These are phyloP conservation scores for Pontederia crassipes DNA, from an alignment of 176 grass and related monocot species.

Conservation along the genomic window DNA sequence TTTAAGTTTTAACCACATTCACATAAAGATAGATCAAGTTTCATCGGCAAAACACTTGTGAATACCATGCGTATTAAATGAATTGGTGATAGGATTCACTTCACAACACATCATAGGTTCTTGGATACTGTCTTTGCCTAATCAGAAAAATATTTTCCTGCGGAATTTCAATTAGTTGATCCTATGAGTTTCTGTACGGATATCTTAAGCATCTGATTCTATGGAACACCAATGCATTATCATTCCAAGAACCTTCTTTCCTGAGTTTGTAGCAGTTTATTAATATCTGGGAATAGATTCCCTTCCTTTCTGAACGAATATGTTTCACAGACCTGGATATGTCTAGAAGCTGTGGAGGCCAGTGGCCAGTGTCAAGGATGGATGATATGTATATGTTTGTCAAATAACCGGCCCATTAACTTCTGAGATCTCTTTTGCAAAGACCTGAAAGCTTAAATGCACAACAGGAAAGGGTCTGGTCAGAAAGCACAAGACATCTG, in stretches of 20 bases:
- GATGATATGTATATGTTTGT: no score
- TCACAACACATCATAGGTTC: no score
- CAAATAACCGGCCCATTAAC: no score
- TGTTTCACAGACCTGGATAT: background rate
- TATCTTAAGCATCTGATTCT: slow-evolving; percentile 52
- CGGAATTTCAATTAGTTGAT: background rate
- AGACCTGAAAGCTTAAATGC: slow-evolving; percentile 21
- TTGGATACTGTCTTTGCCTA: no score
- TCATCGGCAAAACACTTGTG: no score
- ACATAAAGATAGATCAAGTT: no score
- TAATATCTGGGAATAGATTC: slow-evolving; percentile 12
- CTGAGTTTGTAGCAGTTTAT: background rate
- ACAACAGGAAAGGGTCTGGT: slow-evolving; percentile 4
- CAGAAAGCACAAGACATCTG: background rate
- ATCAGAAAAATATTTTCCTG: background rate
- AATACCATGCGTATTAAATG: no score
- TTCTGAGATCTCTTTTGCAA: background rate
- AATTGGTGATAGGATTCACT: no score
- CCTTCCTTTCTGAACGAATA: slow-evolving; percentile 18
- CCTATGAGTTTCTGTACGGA: background rate
- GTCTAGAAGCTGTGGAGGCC: background rate
- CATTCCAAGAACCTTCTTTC: slow-evolving; percentile 11
- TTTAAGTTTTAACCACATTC: no score
- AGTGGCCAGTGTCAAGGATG: background rate
- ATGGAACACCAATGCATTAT: background rate